Evolutionary conservation across 2,329 filamentous ascomycete genomes (phyloP).

Genomic region (Purpureocillium lavendulum): DNA sequence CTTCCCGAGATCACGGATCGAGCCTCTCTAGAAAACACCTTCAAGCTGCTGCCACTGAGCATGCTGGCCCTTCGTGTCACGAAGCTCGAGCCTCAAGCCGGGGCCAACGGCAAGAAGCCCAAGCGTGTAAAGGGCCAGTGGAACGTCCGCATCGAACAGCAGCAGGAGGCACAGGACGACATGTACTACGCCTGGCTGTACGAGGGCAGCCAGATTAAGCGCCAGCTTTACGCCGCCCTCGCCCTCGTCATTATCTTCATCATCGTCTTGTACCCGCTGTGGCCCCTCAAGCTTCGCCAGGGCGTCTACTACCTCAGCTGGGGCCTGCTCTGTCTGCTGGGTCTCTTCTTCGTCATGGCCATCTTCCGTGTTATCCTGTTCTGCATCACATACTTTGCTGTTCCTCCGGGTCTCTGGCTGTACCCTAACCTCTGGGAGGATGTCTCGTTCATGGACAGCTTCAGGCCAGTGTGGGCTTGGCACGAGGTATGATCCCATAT

Average conservation of each 20-base stretch:
- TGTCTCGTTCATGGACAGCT: slow-evolving; percentile 96
- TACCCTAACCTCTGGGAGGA: slow-evolving; percentile 98
- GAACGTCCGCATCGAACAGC: slow-evolving; percentile 92
- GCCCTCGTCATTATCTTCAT: slow-evolving; percentile 79
- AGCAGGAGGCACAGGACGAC: slow-evolving; percentile 80
- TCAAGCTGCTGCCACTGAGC: slow-evolving; percentile 90
- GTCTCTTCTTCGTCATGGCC: slow-evolving; percentile 93
- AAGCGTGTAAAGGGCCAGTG: slow-evolving; percentile 94
- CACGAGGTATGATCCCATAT: slow-evolving; percentile 63
- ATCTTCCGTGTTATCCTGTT: slow-evolving; percentile 96
- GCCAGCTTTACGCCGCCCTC: slow-evolving; percentile 81
- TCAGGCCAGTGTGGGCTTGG: slow-evolving; percentile 95
- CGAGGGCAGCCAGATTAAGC: slow-evolving; percentile 88
- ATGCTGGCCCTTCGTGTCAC: slow-evolving; percentile 85
- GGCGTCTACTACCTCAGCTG: slow-evolving; percentile 97
- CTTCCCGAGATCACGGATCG: slow-evolving; percentile 85
- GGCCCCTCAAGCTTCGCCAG: slow-evolving; percentile 83
- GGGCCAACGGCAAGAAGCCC: slow-evolving; percentile 54
- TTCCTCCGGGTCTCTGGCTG: slow-evolving; percentile 88
- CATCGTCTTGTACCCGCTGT: slow-evolving; percentile 89
- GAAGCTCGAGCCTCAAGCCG: slow-evolving; percentile 65
- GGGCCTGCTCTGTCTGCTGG: slow-evolving; percentile 82
- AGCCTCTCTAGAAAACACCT: slow-evolving; percentile 81
- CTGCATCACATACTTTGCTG: slow-evolving; percentile 78
- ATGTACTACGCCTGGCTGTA: slow-evolving; percentile 97